A percentile compares a stretch with the other conserved stretches of the same genome.
These are phyloP conservation scores for Sarocladiaceae sp. DNA, from an alignment of 2,329 filamentous ascomycete genomes.

Conservation along the genomic window DNA sequence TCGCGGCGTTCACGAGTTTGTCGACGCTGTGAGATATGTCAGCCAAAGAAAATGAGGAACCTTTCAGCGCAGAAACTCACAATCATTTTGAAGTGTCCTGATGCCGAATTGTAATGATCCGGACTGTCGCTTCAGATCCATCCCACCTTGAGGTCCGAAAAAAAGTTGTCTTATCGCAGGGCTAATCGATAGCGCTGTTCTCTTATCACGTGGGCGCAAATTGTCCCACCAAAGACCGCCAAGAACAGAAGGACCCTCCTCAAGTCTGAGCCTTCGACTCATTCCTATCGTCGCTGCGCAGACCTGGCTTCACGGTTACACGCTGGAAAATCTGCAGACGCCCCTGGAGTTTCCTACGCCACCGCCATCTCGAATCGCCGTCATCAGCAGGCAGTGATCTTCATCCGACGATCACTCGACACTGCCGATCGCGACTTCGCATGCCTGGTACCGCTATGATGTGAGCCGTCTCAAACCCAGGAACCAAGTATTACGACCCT, in stretches of 20 bases:
- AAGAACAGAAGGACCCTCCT: background rate
- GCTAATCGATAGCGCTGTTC: slow-evolving; percentile 19
- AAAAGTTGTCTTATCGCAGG: slow-evolving; percentile 8
- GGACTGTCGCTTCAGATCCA: background rate
- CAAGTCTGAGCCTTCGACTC: background rate
- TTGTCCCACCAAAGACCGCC: slow-evolving; percentile 30
- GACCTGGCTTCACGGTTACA: slow-evolving; percentile 4
- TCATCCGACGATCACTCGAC: no score
- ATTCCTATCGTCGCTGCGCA: slow-evolving; percentile 1
- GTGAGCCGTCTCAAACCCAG: slow-evolving; percentile 11
- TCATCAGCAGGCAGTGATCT: no score
- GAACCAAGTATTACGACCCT: slow-evolving; percentile 8
- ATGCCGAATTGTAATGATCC: background rate
- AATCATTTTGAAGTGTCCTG: slow-evolving; percentile 15
- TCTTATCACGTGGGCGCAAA: slow-evolving; percentile 35
- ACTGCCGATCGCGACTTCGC: slow-evolving; percentile 1
- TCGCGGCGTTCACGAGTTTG: slow-evolving; percentile 35
- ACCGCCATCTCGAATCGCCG: background rate
- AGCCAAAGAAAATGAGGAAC: slow-evolving; percentile 11
- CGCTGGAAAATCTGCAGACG: slow-evolving; percentile 2
- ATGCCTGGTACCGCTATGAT: slow-evolving; percentile 13
- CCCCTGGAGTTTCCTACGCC: background rate
- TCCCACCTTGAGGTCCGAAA: slow-evolving; percentile 8
- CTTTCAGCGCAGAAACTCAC: slow-evolving; percentile 17
- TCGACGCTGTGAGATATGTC: slow-evolving; percentile 27